Base-by-base conservation (phyloP, 331 rosid species). In the Rhamnella rubrinervis region DNA sequence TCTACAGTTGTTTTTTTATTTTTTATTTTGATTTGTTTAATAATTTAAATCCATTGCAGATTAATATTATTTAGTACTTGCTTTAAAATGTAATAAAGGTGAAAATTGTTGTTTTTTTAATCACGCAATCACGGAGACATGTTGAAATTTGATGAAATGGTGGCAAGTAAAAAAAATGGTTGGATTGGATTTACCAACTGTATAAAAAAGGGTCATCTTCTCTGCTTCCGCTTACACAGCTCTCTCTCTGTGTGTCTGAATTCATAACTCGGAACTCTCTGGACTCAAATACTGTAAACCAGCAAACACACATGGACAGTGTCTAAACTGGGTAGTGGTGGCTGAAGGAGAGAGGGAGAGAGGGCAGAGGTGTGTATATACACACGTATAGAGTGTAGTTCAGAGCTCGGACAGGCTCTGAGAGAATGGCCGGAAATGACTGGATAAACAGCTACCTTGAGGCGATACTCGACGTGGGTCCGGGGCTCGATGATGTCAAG, bases 381-480 rank as follows among this genome's bases (percentile, higher is more conserved):
- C 6, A 21, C 8, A 21, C 18, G 26, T 7, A 14, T 8, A 26
- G 5, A 6, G 38, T 21, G 35, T 23, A 25, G 47, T 44, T 55
- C 41, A 21, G 61, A 49, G 64, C 55, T 38, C 28, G 56, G 70
- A 31, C 35, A 63, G 70, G 6, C 23, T 35, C 38, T 52, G 63
- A 61, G 23, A 21, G 25, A 39, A 95, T 87, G 97, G 97, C 97
- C 11, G 97, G 96, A n/a, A 95, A 95, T 70, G 99, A 95, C 71
- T 95, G 99, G 99, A 60, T 95, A 10, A 95, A 95, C 81, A 95
- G 97, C 65, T 95, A 95, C 76, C 82, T 95, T 39, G 99, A 95
- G 51, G 99, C 99, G 58, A 95, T 95, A 56, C 84, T 95, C 7
- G 99, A 95, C 81, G 96, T 91, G 35, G 97, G 97, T 0, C 97